Conservation (phyloP, 768 basidiomycete genomes). For the Suillus subalutaceus region DNA sequence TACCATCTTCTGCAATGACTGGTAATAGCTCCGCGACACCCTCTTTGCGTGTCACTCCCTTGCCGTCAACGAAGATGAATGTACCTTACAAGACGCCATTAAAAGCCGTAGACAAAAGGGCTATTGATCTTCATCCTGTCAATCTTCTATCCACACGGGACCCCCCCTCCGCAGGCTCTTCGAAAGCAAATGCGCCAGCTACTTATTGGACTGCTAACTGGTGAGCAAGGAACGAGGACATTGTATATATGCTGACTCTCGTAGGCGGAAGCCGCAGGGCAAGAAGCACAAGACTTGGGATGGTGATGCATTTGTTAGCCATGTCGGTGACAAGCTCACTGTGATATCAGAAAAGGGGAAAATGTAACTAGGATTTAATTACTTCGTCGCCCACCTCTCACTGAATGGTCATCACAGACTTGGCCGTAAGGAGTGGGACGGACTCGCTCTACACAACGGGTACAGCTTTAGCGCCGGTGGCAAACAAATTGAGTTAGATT, state of each 20-base stretch:
- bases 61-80: constrained; percentile 31
- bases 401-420: constrained; percentile 45
- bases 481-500: constrained; percentile 66
- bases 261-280: constrained; percentile 69
- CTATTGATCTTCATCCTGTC: constrained; percentile 45
- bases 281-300: constrained; percentile 91
- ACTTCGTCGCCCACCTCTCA: not conserved
- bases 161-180: constrained; percentile 10
- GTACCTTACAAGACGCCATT: constrained; percentile 25
- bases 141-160: constrained; percentile 31
- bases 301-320: constrained; percentile 68
- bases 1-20: constrained; percentile 23
- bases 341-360: constrained; percentile 74
- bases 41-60: constrained; percentile 20
- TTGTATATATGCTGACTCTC: constrained; percentile 8
- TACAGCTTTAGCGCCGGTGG: constrained; percentile 51
- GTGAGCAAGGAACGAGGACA: constrained; percentile 37
- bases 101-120: constrained; percentile 24
- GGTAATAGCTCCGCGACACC: constrained; percentile 28
- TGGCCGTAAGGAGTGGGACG: constrained; percentile 65
- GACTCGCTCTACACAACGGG: constrained; percentile 45
- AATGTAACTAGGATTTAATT: constrained; percentile 46
- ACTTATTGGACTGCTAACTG: constrained; percentile 74
- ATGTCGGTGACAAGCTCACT: constrained; percentile 50
- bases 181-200: constrained; percentile 17